Percentiles rank a stretch among this genome's conserved stretches.
phyloP scores from a whole-genome alignment of 1,139 yeast genomes.

The Suhomyces yuchorum region DNA sequence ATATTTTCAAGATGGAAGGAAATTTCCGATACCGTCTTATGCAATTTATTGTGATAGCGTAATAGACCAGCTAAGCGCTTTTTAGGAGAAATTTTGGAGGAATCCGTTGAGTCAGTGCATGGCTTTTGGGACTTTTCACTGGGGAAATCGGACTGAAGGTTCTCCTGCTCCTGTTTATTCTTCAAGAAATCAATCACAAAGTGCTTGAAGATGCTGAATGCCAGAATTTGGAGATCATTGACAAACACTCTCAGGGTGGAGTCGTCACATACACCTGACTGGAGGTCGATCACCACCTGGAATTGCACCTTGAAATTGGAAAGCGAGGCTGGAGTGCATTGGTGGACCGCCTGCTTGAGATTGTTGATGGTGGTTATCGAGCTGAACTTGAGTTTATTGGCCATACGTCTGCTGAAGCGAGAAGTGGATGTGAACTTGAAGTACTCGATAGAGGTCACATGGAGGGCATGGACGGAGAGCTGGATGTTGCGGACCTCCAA shows the following conservation, averaged over 20 bases:
- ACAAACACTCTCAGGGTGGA: slow-evolving; percentile 27
- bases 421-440: slow-evolving; percentile 25
- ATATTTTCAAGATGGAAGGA: slow-evolving; percentile 38
- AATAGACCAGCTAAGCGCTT: slow-evolving; percentile 11
- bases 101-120: not conserved
- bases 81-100: not conserved
- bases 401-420: slow-evolving; percentile 23
- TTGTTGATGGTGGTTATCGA: slow-evolving; percentile 20
- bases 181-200: slow-evolving; percentile 3
- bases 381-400: slow-evolving; percentile 25
- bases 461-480: slow-evolving; percentile 12
- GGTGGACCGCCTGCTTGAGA: slow-evolving; percentile 11
- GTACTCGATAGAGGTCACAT: slow-evolving; percentile 26
- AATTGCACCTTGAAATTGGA: slow-evolving; percentile 27
- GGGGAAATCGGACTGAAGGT: too few relatives aligned
- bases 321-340: not conserved
- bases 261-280: slow-evolving; percentile 24
- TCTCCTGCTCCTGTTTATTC: slow-evolving; percentile 1
- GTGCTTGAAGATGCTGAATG: slow-evolving; percentile 29
- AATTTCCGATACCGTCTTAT: slow-evolving; percentile 22
- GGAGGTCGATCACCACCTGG: slow-evolving; percentile 23
- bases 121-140: not conserved
- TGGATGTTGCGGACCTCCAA: slow-evolving; percentile 30
- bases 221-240: slow-evolving; percentile 31
- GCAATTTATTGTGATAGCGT: slow-evolving; percentile 20